These are phyloP conservation scores for Rhodotorula babjevae DNA, from an alignment of 768 basidiomycete genomes.

Conservation along the genomic window DNA sequence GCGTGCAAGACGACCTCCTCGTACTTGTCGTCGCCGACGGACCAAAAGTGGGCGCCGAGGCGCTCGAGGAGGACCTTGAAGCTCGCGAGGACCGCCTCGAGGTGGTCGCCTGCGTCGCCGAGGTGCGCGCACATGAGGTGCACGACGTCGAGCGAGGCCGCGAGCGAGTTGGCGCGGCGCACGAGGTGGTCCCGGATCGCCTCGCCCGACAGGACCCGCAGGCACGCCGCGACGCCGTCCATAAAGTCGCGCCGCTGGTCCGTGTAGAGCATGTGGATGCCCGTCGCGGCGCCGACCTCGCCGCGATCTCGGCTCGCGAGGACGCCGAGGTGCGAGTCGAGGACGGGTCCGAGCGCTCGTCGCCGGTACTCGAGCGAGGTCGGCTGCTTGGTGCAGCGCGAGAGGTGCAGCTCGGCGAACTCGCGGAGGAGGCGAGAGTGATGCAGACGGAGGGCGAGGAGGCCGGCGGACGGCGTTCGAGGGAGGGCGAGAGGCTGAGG, in stretches of 20 bases:
- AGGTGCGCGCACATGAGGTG: slow-evolving; percentile 31
- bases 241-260: slow-evolving; percentile 15
- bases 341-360: slow-evolving; percentile 52
- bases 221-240: slow-evolving; percentile 21
- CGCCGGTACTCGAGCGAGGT: slow-evolving; percentile 52
- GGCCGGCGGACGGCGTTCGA: slow-evolving; percentile 48
- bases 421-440: slow-evolving; percentile 57
- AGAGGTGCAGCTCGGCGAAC: slow-evolving; percentile 53
- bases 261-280: slow-evolving; percentile 28
- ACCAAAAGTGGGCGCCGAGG: slow-evolving; percentile 59
- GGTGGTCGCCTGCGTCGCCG: slow-evolving; percentile 22
- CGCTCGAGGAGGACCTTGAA: slow-evolving; percentile 32
- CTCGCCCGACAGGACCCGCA: slow-evolving; percentile 16
- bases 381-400: slow-evolving; percentile 59
- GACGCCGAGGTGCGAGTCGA: slow-evolving; percentile 48
- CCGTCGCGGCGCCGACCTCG: slow-evolving; percentile 8
- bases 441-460: slow-evolving; percentile 57
- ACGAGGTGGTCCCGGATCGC: slow-evolving; percentile 28
- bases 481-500: slow-evolving; percentile 51
- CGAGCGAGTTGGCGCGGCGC: not conserved
- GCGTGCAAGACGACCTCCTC: slow-evolving; percentile 74
- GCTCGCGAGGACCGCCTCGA: slow-evolving; percentile 14
- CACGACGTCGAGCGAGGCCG: slow-evolving; percentile 25
- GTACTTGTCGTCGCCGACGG: slow-evolving; percentile 63
- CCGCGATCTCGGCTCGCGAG: slow-evolving; percentile 53